These are phyloP conservation scores for Ceriops zippeliana DNA, from an alignment of 345 rosid species.

Conservation along the genomic window DNA sequence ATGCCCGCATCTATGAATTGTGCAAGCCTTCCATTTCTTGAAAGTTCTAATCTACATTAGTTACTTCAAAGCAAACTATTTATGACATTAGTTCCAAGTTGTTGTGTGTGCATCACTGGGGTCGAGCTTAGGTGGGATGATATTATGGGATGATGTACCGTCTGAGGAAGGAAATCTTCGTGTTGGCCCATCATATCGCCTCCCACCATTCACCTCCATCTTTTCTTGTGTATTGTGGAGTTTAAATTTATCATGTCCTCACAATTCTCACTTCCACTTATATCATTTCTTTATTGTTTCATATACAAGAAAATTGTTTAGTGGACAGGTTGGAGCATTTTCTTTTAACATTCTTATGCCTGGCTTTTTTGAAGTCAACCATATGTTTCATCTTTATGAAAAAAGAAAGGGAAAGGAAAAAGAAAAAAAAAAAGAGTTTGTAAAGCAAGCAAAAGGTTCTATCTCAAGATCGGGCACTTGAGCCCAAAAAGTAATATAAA, in stretches of 20 bases:
- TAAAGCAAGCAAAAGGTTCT: too few species aligned
- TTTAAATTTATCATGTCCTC: not conserved
- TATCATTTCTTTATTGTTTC: not conserved
- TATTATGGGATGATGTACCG: not conserved
- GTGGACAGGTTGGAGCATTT: not conserved
- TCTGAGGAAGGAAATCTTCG: not conserved
- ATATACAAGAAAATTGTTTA: not conserved
- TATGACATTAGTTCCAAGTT: too few species aligned
- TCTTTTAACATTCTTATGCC: not conserved
- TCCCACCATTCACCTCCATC: constrained; percentile 5
- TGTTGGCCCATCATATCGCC: constrained; percentile 16
- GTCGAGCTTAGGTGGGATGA: not conserved
- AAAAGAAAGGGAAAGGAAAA: not conserved
- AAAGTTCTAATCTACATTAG: too few species aligned
- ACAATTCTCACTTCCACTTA: not conserved
- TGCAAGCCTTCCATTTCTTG: not conserved
- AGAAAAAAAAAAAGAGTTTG: not conserved
- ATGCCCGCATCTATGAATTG: not conserved
- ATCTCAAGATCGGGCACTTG: too few species aligned
- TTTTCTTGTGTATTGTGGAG: not conserved
- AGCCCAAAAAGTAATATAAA: too few species aligned
- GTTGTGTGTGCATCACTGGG: too few species aligned
- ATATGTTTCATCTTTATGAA: not conserved
- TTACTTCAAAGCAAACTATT: too few species aligned
- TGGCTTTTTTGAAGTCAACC: not conserved